A percentile compares a stretch with the other conserved stretches of the same genome.
Conservation (phyloP, 305 asterid species). For the Fraxinus floribunda region DNA sequence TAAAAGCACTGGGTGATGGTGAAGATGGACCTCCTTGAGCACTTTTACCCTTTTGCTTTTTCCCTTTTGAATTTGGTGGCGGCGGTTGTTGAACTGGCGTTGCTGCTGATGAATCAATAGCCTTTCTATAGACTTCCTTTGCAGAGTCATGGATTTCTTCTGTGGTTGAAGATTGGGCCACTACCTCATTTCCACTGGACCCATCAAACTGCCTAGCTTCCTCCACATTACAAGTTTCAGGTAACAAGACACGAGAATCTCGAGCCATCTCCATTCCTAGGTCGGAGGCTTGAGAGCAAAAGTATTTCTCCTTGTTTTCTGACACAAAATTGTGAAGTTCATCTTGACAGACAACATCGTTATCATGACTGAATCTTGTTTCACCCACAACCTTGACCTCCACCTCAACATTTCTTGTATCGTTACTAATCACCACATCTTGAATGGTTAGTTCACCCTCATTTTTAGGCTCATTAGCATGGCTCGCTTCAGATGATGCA, state of each 20-base stretch:
- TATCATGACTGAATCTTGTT: conserved; percentile 49
- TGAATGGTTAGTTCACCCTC: conserved; percentile 55
- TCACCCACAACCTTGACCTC: conserved; percentile 76
- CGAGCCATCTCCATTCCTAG: conserved; percentile 74
- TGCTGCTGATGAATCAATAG: conserved; percentile 39
- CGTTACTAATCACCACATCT: conserved; percentile 57
- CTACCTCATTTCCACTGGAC: conserved; percentile 43
- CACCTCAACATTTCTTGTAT: conserved; percentile 50
- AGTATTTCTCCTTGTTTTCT: conserved; percentile 63
- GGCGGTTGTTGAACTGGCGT: conserved; percentile 43
- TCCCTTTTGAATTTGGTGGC: conserved; percentile 54
- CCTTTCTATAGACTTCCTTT: conserved; percentile 46
- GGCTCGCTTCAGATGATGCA: conserved; percentile 62
- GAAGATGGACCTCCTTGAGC: conserved; percentile 52
- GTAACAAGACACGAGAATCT: conserved; percentile 54
- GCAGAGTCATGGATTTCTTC: conserved; percentile 44
- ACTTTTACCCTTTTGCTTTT: conserved; percentile 71
- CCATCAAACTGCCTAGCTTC: conserved; percentile 62
- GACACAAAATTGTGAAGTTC: conserved; percentile 50
- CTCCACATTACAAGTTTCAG: conserved; percentile 55
- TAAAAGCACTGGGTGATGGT: conserved; percentile 46
- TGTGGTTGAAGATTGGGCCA: conserved; percentile 39
- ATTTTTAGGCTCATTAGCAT: conserved; percentile 48
- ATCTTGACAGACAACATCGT: conserved; percentile 47
- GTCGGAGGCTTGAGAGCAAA: conserved; percentile 86